These are phyloP conservation scores for Cercospora sp. DNA, from an alignment of 2,329 filamentous ascomycete genomes.

Conservation along the genomic window DNA sequence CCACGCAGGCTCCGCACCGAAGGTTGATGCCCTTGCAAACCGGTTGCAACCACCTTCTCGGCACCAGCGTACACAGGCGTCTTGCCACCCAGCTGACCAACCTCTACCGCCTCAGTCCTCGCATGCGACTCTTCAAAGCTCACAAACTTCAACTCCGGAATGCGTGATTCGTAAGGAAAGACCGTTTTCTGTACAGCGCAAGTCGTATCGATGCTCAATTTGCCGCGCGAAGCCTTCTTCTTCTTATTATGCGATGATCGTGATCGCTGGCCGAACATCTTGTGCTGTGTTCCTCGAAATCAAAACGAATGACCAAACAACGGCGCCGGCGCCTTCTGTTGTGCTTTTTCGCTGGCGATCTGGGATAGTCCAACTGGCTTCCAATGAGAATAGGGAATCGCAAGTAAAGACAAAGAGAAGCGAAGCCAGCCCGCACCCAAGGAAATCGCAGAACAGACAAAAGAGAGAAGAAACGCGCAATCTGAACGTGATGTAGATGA, in stretches of 20 bases:
- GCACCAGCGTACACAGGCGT: constrained; percentile 20
- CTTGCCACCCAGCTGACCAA: constrained; percentile 33
- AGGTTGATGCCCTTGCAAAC: constrained; percentile 3
- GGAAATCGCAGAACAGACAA: neutral
- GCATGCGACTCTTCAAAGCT: constrained; percentile 30
- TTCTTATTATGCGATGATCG: constrained; percentile 11
- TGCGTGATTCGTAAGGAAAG: constrained; percentile 41
- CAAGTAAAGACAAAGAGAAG: neutral
- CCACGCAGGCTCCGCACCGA: constrained; percentile 14
- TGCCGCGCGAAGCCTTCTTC: constrained; percentile 19
- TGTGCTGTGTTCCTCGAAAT: neutral
- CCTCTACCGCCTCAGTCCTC: constrained; percentile 24
- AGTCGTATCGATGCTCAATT: constrained; percentile 62
- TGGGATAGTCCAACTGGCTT: neutral
- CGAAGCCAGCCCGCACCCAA: constrained; percentile 4
- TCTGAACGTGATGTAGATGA: neutral
- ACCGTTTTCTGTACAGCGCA: constrained; percentile 55
- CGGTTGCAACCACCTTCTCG: constrained; percentile 12
- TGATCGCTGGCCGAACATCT: constrained; percentile 14
- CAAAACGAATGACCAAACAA: neutral
- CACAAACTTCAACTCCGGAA: constrained; percentile 32
- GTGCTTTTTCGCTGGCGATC: neutral
- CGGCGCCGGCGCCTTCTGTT: neutral
- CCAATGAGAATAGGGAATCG: neutral
- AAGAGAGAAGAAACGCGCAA: neutral